phyloP scores from a whole-genome alignment of 2,329 filamentous ascomycete genomes.

The Stachybotrys chartarum region DNA sequence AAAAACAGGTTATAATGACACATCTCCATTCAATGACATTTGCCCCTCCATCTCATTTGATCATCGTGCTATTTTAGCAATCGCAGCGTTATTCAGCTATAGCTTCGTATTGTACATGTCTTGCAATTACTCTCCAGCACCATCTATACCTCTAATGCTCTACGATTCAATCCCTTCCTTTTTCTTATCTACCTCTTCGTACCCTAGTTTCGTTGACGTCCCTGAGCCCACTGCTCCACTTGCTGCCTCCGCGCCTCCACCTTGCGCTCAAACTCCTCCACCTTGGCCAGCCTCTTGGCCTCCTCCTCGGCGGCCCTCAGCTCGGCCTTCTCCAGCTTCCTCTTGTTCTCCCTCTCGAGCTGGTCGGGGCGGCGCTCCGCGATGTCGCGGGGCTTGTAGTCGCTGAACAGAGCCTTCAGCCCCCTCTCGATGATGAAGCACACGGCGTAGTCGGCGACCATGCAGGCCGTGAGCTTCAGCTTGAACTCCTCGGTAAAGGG shows the following conservation, averaged over 20 bases:
- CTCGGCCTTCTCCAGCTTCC: slow-evolving; percentile 53
- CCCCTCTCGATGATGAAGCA: slow-evolving; percentile 85
- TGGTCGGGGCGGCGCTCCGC: slow-evolving; percentile 82
- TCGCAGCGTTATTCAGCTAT: no score
- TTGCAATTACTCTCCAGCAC: background rate
- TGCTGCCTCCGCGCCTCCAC: slow-evolving; percentile 42
- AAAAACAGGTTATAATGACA: slow-evolving; percentile 11
- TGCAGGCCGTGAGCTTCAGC: slow-evolving; percentile 70
- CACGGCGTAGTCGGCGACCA: slow-evolving; percentile 79
- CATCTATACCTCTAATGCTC: background rate
- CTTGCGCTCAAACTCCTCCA: slow-evolving; percentile 53
- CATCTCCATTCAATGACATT: background rate
- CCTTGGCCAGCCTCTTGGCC: slow-evolving; percentile 44
- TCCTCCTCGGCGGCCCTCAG: slow-evolving; percentile 44
- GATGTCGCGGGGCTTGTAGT: slow-evolving; percentile 91
- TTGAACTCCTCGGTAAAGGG: slow-evolving; percentile 89
- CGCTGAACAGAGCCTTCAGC: slow-evolving; percentile 80
- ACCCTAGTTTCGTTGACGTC: slow-evolving; percentile 13
- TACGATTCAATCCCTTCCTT: background rate
- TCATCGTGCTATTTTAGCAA: no score
- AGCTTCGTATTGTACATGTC: background rate
- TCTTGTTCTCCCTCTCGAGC: slow-evolving; percentile 63
- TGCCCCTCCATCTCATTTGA: background rate
- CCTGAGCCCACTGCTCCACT: slow-evolving; percentile 39
- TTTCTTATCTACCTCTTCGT: background rate